Evolutionary conservation across 805 yeast genomes (phyloP), one percentile per base, ranked within the genome.

Genomic region (Yarrowia hollandica): DNA sequence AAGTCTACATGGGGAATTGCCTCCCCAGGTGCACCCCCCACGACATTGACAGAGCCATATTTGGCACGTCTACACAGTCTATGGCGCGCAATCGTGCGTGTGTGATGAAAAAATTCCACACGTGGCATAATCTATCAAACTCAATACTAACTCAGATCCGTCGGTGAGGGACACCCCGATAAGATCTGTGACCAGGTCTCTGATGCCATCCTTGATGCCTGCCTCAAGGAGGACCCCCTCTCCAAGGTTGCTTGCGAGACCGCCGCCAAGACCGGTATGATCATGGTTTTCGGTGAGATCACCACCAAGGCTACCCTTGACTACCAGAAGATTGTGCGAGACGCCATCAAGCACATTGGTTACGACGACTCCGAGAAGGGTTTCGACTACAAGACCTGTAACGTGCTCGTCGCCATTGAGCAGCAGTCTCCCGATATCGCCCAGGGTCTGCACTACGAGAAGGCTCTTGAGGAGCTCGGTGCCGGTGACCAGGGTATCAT

Each of bases 401-500:
- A 94, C 79, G 98, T 94, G 61, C 82, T 94, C 65, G 98, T 94
- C 64, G 99, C 99, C 75, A 90, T 94, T 76, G 99, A 94, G 82
- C 97, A 94, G 81, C 99, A 94, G 81, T 90, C 97, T 58, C 94
- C 96, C 69, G 99, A 94, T 79, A 94, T 94, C 71, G 99, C 99
- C 63, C 98, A 92, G 80, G 99, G 99, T 84, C 84, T 94, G 73
- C 98, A 94, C 79, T 88, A 88, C 79, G 97, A 94, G 75, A 68
- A 86, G 79, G 96, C 88, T 60, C 80, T 94, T 65, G 99, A 94
- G 82, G 95, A 94, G 62, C 84, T 94, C 72, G 99, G 99, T 77
- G 99, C 99, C 66, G 99, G 99, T 85, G 99, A 94, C 81, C 99
- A 94, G 80, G 99, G 99, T 86, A 94, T 94, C 76, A 94, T 94